phyloP scores from a whole-genome alignment of 1,139 yeast genomes.

The Yamadazyma trypodendri region DNA sequence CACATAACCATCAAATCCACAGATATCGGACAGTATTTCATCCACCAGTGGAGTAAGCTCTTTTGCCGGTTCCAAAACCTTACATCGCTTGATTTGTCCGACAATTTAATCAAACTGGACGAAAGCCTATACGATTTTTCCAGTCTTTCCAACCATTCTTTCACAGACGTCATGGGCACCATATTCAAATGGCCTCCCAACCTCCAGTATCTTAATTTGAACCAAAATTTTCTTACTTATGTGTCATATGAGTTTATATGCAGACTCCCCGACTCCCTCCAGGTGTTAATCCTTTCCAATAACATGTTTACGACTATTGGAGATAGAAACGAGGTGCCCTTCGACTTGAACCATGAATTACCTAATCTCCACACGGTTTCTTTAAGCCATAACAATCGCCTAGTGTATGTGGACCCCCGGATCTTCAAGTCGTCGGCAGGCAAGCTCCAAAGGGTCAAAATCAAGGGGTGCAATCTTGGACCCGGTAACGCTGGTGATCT shows the following conservation, averaged over 20 bases:
- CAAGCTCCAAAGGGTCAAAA: not conserved
- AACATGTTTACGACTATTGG: conserved; percentile 15
- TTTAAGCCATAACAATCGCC: conserved; percentile 17
- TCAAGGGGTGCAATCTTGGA: not conserved
- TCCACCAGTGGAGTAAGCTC: conserved; percentile 33
- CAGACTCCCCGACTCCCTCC: conserved; percentile 29
- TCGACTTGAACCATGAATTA: conserved; percentile 12
- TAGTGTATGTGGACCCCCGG: conserved; percentile 15
- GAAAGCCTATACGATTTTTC: conserved; percentile 3
- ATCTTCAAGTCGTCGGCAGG: conserved; percentile 5
- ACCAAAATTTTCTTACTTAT: conserved; percentile 24
- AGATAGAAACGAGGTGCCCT: conserved; percentile 10
- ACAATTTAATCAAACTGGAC: conserved; percentile 26
- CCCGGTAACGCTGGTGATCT: not conserved
- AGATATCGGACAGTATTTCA: conserved; percentile 38
- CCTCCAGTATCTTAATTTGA: conserved; percentile 24
- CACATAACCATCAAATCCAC: conserved; percentile 29
- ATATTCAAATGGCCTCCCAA: conserved; percentile 30
- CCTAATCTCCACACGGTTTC: conserved; percentile 19
- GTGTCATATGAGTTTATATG: conserved; percentile 23
- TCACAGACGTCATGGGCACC: conserved; percentile 22
- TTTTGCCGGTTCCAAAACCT: conserved; percentile 26
- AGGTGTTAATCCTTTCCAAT: conserved; percentile 19
- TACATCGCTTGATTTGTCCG: conserved; percentile 24
- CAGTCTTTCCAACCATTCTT: not conserved